phyloP scores from a whole-genome alignment of 1,139 yeast species.

The Geotrichum fermentans region DNA sequence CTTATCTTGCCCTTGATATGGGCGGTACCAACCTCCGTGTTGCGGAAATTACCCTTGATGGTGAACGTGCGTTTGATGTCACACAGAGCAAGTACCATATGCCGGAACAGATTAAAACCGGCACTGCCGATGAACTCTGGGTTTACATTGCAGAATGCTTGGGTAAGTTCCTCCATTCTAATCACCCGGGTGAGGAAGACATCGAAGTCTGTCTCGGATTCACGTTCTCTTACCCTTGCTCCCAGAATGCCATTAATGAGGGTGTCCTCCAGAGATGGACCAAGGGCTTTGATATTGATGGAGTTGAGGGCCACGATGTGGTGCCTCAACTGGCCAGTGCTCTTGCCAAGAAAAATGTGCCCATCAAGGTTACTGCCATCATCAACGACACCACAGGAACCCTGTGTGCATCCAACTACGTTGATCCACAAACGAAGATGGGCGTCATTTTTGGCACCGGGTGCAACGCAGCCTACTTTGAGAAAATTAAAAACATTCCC shows the following conservation, averaged over 20 bases:
- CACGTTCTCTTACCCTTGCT: slow-evolving; percentile 91
- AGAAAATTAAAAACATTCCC: slow-evolving; percentile 65
- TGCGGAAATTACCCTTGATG: slow-evolving; percentile 74
- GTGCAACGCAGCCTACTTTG: slow-evolving; percentile 94
- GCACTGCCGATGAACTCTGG: slow-evolving; percentile 72
- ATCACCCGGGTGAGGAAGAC: slow-evolving; percentile 37
- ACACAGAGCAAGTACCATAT: slow-evolving; percentile 73
- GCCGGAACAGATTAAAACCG: slow-evolving; percentile 73
- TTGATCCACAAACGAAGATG: slow-evolving; percentile 84
- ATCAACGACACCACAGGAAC: slow-evolving; percentile 98
- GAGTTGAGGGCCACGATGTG: slow-evolving; percentile 92
- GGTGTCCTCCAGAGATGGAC: slow-evolving; percentile 96
- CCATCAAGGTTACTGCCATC: slow-evolving; percentile 83
- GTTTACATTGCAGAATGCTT: slow-evolving; percentile 80
- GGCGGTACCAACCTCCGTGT: slow-evolving; percentile 95
- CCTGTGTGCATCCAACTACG: slow-evolving; percentile 88
- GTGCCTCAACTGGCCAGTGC: slow-evolving; percentile 85
- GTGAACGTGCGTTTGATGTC: slow-evolving; percentile 73
- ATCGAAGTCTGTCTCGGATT: slow-evolving; percentile 70
- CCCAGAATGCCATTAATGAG: slow-evolving; percentile 74
- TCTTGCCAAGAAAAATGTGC: slow-evolving; percentile 57
- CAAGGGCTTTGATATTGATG: slow-evolving; percentile 90
- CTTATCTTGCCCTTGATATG: slow-evolving; percentile 85
- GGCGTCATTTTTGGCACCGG: slow-evolving; percentile 98
- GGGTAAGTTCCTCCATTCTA: slow-evolving; percentile 55